Evolutionary conservation across 345 rosid species (phyloP).

Genomic region (Erysimum cheiranthoides): DNA sequence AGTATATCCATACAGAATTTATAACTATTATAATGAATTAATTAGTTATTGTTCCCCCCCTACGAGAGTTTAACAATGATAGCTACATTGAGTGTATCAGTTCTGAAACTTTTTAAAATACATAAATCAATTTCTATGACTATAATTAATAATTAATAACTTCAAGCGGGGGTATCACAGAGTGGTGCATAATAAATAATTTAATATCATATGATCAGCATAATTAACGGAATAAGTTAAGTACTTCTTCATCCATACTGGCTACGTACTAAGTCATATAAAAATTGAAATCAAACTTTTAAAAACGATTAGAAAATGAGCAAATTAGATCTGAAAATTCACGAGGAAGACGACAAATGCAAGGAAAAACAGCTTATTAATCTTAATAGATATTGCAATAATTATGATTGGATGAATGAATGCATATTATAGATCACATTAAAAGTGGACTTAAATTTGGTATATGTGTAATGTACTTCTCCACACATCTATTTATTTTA

Average conservation of each 20-base stretch:
- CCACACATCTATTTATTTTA: constrained; percentile 5
- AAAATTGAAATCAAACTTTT: neutral
- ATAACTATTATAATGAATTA: neutral
- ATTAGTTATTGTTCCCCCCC: neutral
- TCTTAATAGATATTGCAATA: neutral
- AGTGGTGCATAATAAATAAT: neutral
- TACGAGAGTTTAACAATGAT: constrained; percentile 24
- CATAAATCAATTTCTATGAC: neutral
- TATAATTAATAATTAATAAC: neutral
- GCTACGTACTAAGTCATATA: neutral
- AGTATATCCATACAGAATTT: neutral
- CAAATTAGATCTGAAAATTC: constrained; percentile 25
- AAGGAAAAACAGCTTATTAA: neutral
- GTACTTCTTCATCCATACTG: neutral
- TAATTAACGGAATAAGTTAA: constrained; percentile 32
- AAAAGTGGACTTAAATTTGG: constrained; percentile 16
- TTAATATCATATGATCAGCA: constrained; percentile 28
- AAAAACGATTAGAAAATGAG: neutral
- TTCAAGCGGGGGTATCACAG: neutral
- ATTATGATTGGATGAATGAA: constrained; percentile 18
- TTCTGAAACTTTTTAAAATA: neutral
- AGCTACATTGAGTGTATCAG: constrained; percentile 6
- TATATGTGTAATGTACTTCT: constrained; percentile 13
- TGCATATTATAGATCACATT: constrained; percentile 29
- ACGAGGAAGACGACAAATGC: constrained; percentile 39